Conservation (phyloP, 1,139 yeast species). For the Lodderomyces elongisporus region DNA sequence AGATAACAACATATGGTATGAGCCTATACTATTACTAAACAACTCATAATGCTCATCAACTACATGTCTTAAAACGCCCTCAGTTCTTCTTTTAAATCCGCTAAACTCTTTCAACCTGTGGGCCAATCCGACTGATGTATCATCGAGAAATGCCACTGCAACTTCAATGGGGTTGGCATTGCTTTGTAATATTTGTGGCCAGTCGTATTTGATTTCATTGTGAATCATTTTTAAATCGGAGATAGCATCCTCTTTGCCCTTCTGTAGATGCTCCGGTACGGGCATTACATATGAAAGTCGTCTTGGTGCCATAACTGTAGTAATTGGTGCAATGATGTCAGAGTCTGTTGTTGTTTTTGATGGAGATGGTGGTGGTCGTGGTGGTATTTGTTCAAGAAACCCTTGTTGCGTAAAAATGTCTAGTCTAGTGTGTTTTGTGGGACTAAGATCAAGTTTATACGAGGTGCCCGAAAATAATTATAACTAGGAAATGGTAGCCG, state of each 20-base stretch:
- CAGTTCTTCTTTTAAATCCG: slow-evolving; percentile 50
- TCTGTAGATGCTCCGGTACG: slow-evolving; percentile 5
- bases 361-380: no score
- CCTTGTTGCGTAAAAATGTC: no score
- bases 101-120: slow-evolving; percentile 59
- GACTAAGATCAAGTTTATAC: no score
- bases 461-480: no score
- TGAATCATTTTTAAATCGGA: slow-evolving; percentile 34
- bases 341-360: no score
- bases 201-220: slow-evolving; percentile 38
- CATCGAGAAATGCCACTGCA: slow-evolving; percentile 76
- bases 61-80: slow-evolving; percentile 55
- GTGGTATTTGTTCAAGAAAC: no score
- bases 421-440: no score
- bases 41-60: slow-evolving; percentile 83
- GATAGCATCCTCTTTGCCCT: slow-evolving; percentile 24
- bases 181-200: slow-evolving; percentile 37
- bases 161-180: slow-evolving; percentile 75
- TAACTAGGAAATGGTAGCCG: no score
- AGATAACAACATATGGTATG: slow-evolving; percentile 59
- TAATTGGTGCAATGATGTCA: no score
- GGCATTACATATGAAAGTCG: slow-evolving; percentile 12
- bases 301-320: slow-evolving; percentile 8
- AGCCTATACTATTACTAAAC: slow-evolving; percentile 77
- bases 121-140: slow-evolving; percentile 84